Evolutionary conservation across 208 protist species (phyloP), one percentile per base, ranked within the genome.

Genomic region (Acanthamoeba rhysodes): DNA sequence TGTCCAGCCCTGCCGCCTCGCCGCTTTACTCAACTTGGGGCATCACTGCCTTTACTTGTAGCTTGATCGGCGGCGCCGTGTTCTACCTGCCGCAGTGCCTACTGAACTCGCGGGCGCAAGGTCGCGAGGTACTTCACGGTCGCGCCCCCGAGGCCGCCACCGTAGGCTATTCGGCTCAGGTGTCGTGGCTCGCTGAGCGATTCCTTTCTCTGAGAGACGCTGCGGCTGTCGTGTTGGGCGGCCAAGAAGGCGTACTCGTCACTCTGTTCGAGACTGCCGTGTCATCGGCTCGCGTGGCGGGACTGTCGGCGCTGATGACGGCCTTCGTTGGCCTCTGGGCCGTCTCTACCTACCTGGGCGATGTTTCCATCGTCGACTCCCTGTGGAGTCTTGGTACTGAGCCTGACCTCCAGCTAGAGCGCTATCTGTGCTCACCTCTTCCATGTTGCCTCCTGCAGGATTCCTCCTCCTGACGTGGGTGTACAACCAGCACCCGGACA

Each of bases 281-380:
- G 24, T 76, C 55, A 10, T 92, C 85, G 14, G 85, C 85, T 4
- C 48, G 85, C 37, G 5, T 24, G 20, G 18, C 57, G 34, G 85
- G 85, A 9, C 45, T 66, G 48, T 92, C 85, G 37, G 48, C 64
- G 34, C 85, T 92, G 22, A 14, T 92, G 27, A 0, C 85, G 4
- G 20, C 45, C 55, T 92, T 92, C 29, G 12, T 29, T 24, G 85
- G 85, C 29, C 66, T 94, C 48, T 94, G 90, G 90, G 66, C 45
- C 1, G 90, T 94, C 5, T 78, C 90, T 20, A n/a, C 50, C 5
- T 76, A 50, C 18, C 7, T 62, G 14, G 68, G 90, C 6, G 70
- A 94, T 41, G 90, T 64, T 7, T 94, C 90, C n/a, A 57, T 94
- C 32, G 90, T 94, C 5, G 90, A 94, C 45, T 94, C 90, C 27